These are phyloP conservation scores for Leccinum pallidistipes DNA, from an alignment of 1,284 basidiomycete species.

Conservation along the genomic window DNA sequence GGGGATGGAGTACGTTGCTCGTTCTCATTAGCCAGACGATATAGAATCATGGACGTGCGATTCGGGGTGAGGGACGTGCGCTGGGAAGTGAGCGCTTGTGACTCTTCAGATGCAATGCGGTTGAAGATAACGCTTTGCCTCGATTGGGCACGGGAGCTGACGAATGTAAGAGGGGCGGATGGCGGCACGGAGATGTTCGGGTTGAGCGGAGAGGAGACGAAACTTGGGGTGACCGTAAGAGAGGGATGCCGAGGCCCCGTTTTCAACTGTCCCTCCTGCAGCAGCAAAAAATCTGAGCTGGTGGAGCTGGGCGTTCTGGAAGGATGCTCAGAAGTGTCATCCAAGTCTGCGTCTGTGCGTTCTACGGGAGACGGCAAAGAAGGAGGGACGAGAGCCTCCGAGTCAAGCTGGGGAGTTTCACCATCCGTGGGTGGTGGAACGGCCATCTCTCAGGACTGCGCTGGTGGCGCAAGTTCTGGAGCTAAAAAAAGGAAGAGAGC, in stretches of 20 bases:
- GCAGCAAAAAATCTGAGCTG: constrained; percentile 20
- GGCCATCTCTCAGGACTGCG: constrained; percentile 10
- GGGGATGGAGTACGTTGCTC: constrained; percentile 27
- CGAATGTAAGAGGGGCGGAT: constrained; percentile 15
- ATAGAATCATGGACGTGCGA: constrained; percentile 66
- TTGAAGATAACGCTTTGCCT: constrained; percentile 39
- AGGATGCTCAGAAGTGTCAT: constrained; percentile 6
- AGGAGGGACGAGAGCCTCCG: neutral
- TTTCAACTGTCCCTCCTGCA: constrained; percentile 15
- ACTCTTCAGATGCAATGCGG: constrained; percentile 50
- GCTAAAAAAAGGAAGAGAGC: neutral
- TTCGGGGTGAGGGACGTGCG: constrained; percentile 12
- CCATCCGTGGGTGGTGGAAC: neutral
- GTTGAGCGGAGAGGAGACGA: constrained; percentile 51
- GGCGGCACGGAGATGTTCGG: constrained; percentile 35
- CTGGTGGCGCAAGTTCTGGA: constrained; percentile 2
- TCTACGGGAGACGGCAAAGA: constrained; percentile 4
- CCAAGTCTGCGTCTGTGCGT: constrained; percentile 14
- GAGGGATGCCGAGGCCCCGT: constrained; percentile 31
- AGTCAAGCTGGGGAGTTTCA: neutral
- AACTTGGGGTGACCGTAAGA: constrained; percentile 31
- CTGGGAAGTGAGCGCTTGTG: constrained; percentile 39
- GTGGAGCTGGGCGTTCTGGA: constrained; percentile 19
- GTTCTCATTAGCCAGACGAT: constrained; percentile 54
- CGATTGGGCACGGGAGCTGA: constrained; percentile 33